These are phyloP conservation scores for Yamadazyma atlantica DNA, from an alignment of 1,139 yeast species.

Conservation along the genomic window DNA sequence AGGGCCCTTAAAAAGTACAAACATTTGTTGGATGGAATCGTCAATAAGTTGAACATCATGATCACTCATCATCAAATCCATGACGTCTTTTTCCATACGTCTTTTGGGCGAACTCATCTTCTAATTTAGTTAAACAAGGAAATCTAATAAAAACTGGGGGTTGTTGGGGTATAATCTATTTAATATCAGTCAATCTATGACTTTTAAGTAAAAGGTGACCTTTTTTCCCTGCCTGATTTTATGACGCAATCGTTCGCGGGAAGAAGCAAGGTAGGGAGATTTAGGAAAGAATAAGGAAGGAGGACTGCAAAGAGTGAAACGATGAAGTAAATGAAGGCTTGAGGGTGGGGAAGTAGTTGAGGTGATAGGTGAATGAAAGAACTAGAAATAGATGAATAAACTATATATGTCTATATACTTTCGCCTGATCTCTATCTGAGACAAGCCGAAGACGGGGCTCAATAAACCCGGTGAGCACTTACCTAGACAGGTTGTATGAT, in stretches of 20 bases:
- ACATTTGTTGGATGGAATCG: constrained; percentile 89
- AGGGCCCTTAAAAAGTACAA: constrained; percentile 86
- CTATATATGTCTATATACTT: no score
- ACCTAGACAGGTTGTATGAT: no score
- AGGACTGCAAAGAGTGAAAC: background rate
- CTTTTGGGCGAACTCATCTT: constrained; percentile 71
- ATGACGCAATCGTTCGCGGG: background rate
- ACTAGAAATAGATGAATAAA: no score
- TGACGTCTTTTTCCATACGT: constrained; percentile 94
- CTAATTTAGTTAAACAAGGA: background rate
- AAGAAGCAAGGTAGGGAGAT: background rate
- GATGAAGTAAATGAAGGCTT: no score
- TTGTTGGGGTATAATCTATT: no score
- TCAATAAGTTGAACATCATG: constrained; percentile 84
- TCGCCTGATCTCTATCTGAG: no score
- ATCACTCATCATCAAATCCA: constrained; percentile 96
- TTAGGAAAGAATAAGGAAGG: background rate
- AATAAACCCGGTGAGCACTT: no score
- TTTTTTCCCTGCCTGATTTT: background rate
- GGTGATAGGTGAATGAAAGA: no score
- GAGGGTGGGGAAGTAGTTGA: no score
- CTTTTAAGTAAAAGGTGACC: background rate
- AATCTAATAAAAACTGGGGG: no score
- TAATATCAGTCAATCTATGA: background rate
- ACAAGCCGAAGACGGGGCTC: no score